These are phyloP conservation scores for Ilyonectria robusta DNA, from an alignment of 2,329 filamentous ascomycete species.

Conservation along the genomic window DNA sequence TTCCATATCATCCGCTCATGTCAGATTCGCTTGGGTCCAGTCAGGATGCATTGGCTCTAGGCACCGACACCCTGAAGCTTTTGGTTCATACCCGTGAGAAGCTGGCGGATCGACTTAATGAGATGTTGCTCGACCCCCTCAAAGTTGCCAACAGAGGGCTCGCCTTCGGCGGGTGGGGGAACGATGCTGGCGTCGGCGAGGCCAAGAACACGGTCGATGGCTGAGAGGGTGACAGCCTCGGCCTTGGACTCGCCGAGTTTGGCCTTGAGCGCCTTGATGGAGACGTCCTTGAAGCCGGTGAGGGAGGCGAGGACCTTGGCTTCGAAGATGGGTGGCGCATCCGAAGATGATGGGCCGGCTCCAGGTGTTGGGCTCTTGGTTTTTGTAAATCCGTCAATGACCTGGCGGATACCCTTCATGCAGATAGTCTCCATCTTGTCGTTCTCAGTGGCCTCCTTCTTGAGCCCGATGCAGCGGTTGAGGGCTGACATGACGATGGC, in stretches of 20 bases:
- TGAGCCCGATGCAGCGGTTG: constrained; percentile 65
- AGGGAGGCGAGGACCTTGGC: constrained; percentile 59
- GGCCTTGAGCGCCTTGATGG: constrained; percentile 58
- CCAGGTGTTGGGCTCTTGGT: constrained; percentile 54
- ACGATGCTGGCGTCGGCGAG: constrained; percentile 61
- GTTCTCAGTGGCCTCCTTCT: constrained; percentile 60
- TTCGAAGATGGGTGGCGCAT: constrained; percentile 52
- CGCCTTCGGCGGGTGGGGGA: constrained; percentile 51
- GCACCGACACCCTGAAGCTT: constrained; percentile 48
- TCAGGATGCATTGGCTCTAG: background rate
- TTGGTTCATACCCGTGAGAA: constrained; percentile 58
- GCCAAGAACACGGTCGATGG: constrained; percentile 65
- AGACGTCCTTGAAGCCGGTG: constrained; percentile 62
- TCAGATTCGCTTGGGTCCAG: background rate
- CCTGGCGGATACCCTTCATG: constrained; percentile 58
- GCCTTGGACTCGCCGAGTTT: constrained; percentile 59
- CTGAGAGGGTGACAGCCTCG: constrained; percentile 64
- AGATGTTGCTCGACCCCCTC: constrained; percentile 59
- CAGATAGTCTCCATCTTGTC: constrained; percentile 64
- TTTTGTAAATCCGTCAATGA: constrained; percentile 61
- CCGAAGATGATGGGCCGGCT: constrained; percentile 44
- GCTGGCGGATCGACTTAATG: constrained; percentile 57
- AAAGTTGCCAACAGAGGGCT: constrained; percentile 51
- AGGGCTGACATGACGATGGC: constrained; percentile 67
- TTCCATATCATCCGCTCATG: constrained; percentile 10